These are phyloP conservation scores for Dalbergia cochinchinensis DNA, from an alignment of 306 rosid genomes.

Conservation along the genomic window DNA sequence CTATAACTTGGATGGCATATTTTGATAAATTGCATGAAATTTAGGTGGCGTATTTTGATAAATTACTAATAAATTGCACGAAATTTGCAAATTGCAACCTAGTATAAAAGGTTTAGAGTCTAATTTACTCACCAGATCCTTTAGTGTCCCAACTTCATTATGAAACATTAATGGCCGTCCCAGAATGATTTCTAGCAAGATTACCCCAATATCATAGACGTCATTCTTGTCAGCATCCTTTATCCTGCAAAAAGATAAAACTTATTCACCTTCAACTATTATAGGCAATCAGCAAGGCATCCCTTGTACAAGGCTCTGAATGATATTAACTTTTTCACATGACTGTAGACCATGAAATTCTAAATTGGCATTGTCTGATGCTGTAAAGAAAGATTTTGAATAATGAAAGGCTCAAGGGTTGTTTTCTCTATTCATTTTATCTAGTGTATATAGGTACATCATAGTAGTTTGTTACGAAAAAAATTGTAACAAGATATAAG, in stretches of 20 bases:
- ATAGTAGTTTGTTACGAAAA: too few species aligned
- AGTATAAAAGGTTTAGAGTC: neutral
- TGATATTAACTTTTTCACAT: neutral
- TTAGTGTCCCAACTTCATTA: conserved; percentile 79
- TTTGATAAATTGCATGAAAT: too few species aligned
- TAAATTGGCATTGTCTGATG: too few species aligned
- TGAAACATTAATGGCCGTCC: conserved; percentile 88
- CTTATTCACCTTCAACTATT: conserved; percentile 12
- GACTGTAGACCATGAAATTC: neutral
- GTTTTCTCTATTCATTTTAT: too few species aligned
- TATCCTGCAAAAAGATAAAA: conserved; percentile 54
- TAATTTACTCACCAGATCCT: conserved; percentile 81
- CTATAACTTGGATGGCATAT: too few species aligned
- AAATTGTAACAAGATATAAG: too few species aligned
- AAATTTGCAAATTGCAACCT: neutral
- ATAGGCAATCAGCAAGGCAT: neutral
- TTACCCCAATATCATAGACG: conserved; percentile 86
- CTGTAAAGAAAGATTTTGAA: too few species aligned
- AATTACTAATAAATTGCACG: too few species aligned
- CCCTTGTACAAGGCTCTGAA: neutral
- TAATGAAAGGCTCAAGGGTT: too few species aligned
- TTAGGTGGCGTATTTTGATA: too few species aligned
- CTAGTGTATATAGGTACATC: too few species aligned
- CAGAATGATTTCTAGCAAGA: conserved; percentile 82
- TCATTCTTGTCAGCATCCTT: conserved; percentile 77